Evolutionary conservation across 1,284 basidiomycete species (phyloP), one percentile per base, ranked within the genome.

Genomic region (Cryptococcus sp.): DNA sequence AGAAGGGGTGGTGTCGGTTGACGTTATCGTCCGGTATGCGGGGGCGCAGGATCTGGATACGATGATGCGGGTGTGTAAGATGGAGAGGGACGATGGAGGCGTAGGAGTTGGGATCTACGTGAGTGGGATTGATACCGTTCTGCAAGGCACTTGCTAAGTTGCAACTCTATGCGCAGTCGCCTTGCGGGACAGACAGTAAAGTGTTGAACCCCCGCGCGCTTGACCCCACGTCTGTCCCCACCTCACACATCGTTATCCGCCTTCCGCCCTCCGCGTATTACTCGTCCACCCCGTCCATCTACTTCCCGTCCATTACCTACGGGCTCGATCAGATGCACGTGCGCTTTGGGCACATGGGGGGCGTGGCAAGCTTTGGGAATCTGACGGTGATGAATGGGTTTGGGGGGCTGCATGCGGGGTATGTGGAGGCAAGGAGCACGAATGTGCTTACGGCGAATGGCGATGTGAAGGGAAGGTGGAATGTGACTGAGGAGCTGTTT

Each of bases 41-140:
- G 64, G 67, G 15, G 28, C 24, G 12, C 67, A 68, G 28, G 56
- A 64, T 9, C 44, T 73, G 18, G 48, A 57, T 18, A 45, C 53
- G 2, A 62, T 71, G 38, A 67, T 71, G 46, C 46, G 63, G 20
- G 70, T 77, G 4, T 77, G 77, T 54, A 55, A 67, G 47, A 62
- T 78, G 65, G 37, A 28, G 0, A 55, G 68, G 23, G 52, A 53
- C 1, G 67, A 68, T 37, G 67, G 67, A 5, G 63, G 66, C 21
- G 24, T 66, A 0, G 75, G 77, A 7, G 61, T 78, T 5, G 77
- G 75, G 9, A 64, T 78, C 24, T 78, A 70, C 57, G 74, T 76
- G 56, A 65, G 74, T 68, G 28, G 5, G 28, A 33, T 4, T 5
- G 28, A n/a, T n/a, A n/a, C n/a, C n/a, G n/a, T n/a, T 18, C 1